These are phyloP conservation scores for Boletus pseudopeckii DNA, from an alignment of 768 basidiomycete species.

Conservation along the genomic window DNA sequence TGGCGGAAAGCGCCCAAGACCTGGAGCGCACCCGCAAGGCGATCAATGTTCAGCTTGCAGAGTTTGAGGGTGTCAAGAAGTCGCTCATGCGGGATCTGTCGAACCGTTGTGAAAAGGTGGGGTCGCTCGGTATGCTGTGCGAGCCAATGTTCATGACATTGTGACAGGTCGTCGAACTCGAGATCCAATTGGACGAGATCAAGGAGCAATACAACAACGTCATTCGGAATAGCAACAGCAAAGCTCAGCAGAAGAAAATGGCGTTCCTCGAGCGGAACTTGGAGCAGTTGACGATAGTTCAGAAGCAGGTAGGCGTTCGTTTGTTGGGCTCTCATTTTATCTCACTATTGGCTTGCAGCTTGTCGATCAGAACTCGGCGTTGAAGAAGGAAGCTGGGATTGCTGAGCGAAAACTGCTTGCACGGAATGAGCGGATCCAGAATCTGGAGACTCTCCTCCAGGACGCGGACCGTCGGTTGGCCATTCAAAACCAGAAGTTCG, in stretches of 20 bases:
- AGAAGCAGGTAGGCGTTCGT: slow-evolving; percentile 76
- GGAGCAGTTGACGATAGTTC: slow-evolving; percentile 90
- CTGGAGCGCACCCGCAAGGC: slow-evolving; percentile 95
- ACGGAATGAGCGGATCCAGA: slow-evolving; percentile 96
- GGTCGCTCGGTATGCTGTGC: slow-evolving; percentile 10
- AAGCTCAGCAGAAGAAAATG: slow-evolving; percentile 99
- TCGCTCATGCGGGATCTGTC: slow-evolving; percentile 98
- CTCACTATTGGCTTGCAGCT: slow-evolving; percentile 52
- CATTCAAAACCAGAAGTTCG: slow-evolving; percentile 94
- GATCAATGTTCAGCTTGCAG: slow-evolving; percentile 95
- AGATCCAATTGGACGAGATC: slow-evolving; percentile 97
- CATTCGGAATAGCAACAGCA: slow-evolving; percentile 96
- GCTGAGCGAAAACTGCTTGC: slow-evolving; percentile 95
- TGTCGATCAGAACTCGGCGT: slow-evolving; percentile 93
- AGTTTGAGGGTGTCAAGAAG: slow-evolving; percentile 98
- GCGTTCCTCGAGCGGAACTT: slow-evolving; percentile 96
- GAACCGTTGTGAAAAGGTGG: slow-evolving; percentile 98
- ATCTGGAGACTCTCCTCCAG: slow-evolving; percentile 87
- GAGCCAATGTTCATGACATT: slow-evolving; percentile 10
- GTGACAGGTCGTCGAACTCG: slow-evolving; percentile 90
- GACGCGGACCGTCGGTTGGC: slow-evolving; percentile 91
- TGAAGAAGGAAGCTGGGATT: slow-evolving; percentile 97
- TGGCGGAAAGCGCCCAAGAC: slow-evolving; percentile 96
- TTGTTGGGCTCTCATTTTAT: not conserved
- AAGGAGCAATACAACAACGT: slow-evolving; percentile 99